A percentile compares a stretch with the other conserved stretches of the same genome.
phyloP scores from a whole-genome alignment of 495 filamentous ascomycete species.

The Geopyxis carbonaria region DNA sequence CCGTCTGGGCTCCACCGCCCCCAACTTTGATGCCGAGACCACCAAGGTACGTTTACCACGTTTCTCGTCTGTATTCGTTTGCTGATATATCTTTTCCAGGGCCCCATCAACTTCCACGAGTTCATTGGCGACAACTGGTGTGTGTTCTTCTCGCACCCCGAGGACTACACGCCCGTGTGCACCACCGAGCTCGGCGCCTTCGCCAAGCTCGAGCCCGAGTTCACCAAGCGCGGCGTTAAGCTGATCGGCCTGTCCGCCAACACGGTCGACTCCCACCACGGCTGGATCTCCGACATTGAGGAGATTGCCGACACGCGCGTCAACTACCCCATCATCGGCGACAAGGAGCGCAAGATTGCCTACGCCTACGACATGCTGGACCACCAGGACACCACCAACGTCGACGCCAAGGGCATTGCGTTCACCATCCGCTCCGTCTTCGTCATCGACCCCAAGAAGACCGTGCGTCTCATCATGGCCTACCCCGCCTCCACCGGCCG shows the following conservation, averaged over 20 bases:
- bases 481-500: conserved; percentile 96
- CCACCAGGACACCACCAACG: conserved; percentile 66
- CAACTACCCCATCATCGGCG: conserved; percentile 89
- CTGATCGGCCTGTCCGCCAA: conserved; percentile 52
- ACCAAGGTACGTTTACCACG: conserved; percentile 36
- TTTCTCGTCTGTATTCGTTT: neutral
- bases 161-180: conserved; percentile 84
- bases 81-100: conserved; percentile 29
- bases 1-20: conserved; percentile 76
- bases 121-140: conserved; percentile 91
- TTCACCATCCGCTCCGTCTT: conserved; percentile 99
- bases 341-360: conserved; percentile 87
- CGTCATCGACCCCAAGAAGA: conserved; percentile 97
- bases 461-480: conserved; percentile 83
- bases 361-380: conserved; percentile 95
- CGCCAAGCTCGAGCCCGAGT: conserved; percentile 43
- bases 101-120: conserved; percentile 91
- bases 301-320: conserved; percentile 46
- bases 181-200: conserved; percentile 55
- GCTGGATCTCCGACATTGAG: conserved; percentile 52
- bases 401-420: conserved; percentile 86
- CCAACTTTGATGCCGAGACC: conserved; percentile 86
- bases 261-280: conserved; percentile 38
- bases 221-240: conserved; percentile 45
- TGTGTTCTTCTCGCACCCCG: conserved; percentile 93